Conservation (phyloP, 75 land plant genomes). For the Isoetes taiwanensis region DNA sequence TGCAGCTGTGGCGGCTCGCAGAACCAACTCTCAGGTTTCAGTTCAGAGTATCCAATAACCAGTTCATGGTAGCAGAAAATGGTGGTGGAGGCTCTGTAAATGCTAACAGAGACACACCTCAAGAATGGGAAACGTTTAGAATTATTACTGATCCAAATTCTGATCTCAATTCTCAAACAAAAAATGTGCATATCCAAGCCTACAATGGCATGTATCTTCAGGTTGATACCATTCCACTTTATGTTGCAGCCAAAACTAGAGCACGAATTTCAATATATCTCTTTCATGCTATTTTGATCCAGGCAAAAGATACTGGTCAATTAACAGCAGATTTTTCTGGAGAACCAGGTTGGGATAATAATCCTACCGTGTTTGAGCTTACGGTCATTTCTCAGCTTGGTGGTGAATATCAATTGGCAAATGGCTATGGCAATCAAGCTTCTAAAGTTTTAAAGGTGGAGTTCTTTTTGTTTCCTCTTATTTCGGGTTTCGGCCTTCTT, state of each 20-base stretch:
- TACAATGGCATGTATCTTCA: conserved; percentile 53
- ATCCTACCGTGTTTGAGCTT: conserved; percentile 69
- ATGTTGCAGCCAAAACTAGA: too few relatives aligned
- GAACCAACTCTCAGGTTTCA: conserved; percentile 32
- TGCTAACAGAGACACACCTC: conserved; percentile 40
- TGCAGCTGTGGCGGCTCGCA: conserved; percentile 63
- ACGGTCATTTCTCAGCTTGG: conserved; percentile 32
- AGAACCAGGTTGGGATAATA: conserved; percentile 59
- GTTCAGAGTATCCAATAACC: conserved; percentile 43
- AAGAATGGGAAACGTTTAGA: conserved; percentile 39
- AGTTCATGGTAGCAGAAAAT: conserved; percentile 41
- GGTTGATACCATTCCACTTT: conserved; percentile 14
- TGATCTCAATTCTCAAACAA: too few relatives aligned
- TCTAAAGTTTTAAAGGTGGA: conserved; percentile 43
- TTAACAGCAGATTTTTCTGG: conserved; percentile 50
- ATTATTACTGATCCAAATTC: conserved; percentile 8
- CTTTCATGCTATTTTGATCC: background rate
- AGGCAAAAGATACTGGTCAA: conserved; percentile 45
- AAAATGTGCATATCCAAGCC: conserved; percentile 59
- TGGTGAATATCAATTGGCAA: conserved; percentile 84
- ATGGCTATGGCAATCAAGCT: conserved; percentile 61
- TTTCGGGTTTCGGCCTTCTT: background rate
- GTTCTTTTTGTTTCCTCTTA: too few relatives aligned
- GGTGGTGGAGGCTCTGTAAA: conserved; percentile 28
- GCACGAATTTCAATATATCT: background rate